Base-by-base conservation (phyloP, 305 asterid species). In the Fraxinus angustifolia region DNA sequence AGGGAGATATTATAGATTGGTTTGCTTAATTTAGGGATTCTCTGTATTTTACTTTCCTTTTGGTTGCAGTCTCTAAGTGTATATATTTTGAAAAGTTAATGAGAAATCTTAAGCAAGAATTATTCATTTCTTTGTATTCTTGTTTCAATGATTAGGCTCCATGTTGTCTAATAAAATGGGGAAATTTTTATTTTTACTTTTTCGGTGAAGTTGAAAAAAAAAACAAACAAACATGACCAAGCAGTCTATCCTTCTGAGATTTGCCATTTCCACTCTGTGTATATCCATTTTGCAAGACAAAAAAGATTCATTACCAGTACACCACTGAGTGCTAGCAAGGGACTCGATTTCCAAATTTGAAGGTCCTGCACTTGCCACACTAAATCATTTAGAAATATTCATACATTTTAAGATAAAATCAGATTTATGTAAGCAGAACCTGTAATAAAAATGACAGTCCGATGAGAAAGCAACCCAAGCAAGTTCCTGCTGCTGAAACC, bases 391-490 rank as follows among this genome's bases (percentile, higher is more conserved):
- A 87, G 36, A 67, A 45, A 38, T 38, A 67, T 62, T 23, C 58
- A 75, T 10, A 56, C 33, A 14, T 40, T 45, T 36, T 21, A 4
- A 40, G 80, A 28, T 60, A 5, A 80, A 79, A 80, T 60, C 58
- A 68, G 23, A 35, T 30, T 40, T 19, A 26, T 10, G 28, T 73
- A 30, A 80, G 74, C 82, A 65, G 74, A 82, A 93, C 99, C 99
- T 95, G 97, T 84, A 95, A 87, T 40, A 91, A 85, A 90, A 83
- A 95, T 36, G 98, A 92, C 35, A 89, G 80, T 77, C 97, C 98
- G 6, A 90, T 87, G 48, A 90, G 82, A 31, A 91, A 87, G 87
- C 98, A 90, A 36, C 98, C 98, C 86, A 90, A 83, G 89, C 94
- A 91, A 68, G 97, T 93, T 76, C 99, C 99, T 1, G 86, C 82